phyloP scores from a whole-genome alignment of 108 stramenopile species.

The Cyclotella choctawhatcheeana region DNA sequence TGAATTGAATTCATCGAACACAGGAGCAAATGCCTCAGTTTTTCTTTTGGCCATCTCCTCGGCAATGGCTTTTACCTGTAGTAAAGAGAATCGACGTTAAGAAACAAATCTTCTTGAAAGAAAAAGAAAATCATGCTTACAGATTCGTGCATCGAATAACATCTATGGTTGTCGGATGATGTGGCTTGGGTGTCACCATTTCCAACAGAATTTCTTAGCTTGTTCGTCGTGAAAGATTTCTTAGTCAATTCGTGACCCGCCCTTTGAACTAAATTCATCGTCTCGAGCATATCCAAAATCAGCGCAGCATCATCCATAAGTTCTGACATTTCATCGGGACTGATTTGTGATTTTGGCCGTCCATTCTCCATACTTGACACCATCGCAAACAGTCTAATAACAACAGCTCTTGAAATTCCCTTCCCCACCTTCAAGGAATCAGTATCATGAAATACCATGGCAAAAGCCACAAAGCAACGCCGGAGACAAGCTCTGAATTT shows the following conservation, averaged over 20 bases:
- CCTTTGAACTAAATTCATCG: slow-evolving; percentile 80
- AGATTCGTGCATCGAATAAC: slow-evolving; percentile 83
- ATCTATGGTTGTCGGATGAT: slow-evolving; percentile 38
- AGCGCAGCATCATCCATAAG: slow-evolving; percentile 45
- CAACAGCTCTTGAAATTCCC: slow-evolving; percentile 81
- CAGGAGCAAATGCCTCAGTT: slow-evolving; percentile 70
- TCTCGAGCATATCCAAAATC: slow-evolving; percentile 73
- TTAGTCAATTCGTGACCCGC: slow-evolving; percentile 70
- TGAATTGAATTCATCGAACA: slow-evolving; percentile 74
- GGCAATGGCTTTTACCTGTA: slow-evolving; percentile 75
- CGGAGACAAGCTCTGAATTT: slow-evolving; percentile 64
- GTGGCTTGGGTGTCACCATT: slow-evolving; percentile 11
- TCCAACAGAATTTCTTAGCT: slow-evolving; percentile 25
- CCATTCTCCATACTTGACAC: slow-evolving; percentile 56
- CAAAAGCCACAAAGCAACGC: slow-evolving; percentile 85
- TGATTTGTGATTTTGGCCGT: slow-evolving; percentile 17
- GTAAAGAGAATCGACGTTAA: not conserved
- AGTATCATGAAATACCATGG: slow-evolving; percentile 82
- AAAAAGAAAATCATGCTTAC: slow-evolving; percentile 18
- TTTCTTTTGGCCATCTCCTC: slow-evolving; percentile 84
- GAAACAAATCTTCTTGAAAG: not conserved
- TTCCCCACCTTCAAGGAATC: slow-evolving; percentile 80
- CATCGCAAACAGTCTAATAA: slow-evolving; percentile 72
- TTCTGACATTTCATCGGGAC: slow-evolving; percentile 30
- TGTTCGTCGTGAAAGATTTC: slow-evolving; percentile 28